Base-by-base conservation (phyloP, 768 basidiomycete genomes). In the Serendipita sp. region DNA sequence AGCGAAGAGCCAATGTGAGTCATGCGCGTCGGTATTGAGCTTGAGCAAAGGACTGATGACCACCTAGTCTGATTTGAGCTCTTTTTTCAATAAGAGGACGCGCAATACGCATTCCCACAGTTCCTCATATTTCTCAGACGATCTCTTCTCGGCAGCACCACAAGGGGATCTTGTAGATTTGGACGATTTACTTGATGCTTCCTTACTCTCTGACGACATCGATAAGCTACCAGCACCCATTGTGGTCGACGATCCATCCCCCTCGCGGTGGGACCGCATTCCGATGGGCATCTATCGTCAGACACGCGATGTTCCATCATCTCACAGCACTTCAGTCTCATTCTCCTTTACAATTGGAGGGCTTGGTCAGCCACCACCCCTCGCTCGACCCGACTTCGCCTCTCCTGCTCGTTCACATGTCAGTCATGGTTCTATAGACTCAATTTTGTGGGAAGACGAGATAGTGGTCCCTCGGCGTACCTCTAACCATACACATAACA, bases 181-280 rank as follows among this genome's bases (percentile, higher is more conserved):
- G 22, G 81, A 87, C 67, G 88, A 90, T 67, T 87, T 90, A 17
- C 76, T 90, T 38, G 86, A 90, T 63, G 77, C 83, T 0, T 83
- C 88, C 0, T 81, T 86, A 71, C 74, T 89, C 20, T 83, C 82
- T 20, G 62, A 53, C 9, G 48, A 53, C 50, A 43, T 56, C 38
- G 62, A 63, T 20, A 53, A 63, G 38, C 5, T 14, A 14, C 7
- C 38, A 14, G 14, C 38, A 38, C 28, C 31, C 9, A 31, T 17
- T 3, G 51, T 42, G 63, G 67, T 17, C 9, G 44, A 31, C 44
- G 45, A 50, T 41, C 60, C 77, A 79, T 56, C 68, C 75, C 16
- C 77, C 26, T 80, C 73, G 60, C 77, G 87, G 5, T 90, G 88
- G 88, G 87, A 88, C 65, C 75, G 79, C 42, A 81, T 89, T 56